phyloP scores from a whole-genome alignment of 768 basidiomycete genomes.

The Termitomyces sp. region DNA sequence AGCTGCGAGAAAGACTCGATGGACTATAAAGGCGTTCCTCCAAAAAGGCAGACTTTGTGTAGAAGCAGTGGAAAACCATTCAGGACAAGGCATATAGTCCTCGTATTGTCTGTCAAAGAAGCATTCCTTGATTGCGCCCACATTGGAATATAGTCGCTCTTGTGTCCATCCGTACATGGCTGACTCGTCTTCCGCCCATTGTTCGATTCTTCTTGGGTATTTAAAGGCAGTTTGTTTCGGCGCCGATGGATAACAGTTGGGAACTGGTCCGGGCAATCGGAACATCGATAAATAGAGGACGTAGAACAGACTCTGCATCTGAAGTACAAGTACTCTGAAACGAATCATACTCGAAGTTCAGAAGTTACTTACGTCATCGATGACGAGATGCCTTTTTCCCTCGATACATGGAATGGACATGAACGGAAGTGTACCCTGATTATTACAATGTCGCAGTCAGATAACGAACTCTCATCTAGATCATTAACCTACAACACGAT shows the following conservation, averaged over 20 bases:
- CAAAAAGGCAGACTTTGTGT: neutral
- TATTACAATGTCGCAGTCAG: neutral
- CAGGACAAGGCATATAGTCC: neutral
- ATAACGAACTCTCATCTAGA: neutral
- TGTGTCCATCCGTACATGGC: neutral
- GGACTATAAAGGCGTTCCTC: neutral
- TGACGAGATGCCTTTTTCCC: neutral
- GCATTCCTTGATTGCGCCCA: neutral
- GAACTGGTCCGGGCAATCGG: neutral
- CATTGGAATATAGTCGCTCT: neutral
- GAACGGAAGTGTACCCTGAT: neutral
- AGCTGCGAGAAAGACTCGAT: neutral
- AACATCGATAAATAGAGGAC: neutral
- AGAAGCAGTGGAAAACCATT: neutral
- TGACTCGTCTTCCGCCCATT: neutral
- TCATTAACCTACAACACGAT: neutral
- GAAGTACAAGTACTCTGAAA: neutral
- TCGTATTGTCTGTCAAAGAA: neutral
- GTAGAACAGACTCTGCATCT: neutral
- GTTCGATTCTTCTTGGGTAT: neutral
- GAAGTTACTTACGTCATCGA: neutral
- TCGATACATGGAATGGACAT: neutral
- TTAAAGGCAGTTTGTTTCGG: neutral
- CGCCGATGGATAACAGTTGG: neutral
- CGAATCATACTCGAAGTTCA: neutral